These are phyloP conservation scores for Boletus rubescentipes DNA, from an alignment of 768 basidiomycete genomes.

Conservation along the genomic window DNA sequence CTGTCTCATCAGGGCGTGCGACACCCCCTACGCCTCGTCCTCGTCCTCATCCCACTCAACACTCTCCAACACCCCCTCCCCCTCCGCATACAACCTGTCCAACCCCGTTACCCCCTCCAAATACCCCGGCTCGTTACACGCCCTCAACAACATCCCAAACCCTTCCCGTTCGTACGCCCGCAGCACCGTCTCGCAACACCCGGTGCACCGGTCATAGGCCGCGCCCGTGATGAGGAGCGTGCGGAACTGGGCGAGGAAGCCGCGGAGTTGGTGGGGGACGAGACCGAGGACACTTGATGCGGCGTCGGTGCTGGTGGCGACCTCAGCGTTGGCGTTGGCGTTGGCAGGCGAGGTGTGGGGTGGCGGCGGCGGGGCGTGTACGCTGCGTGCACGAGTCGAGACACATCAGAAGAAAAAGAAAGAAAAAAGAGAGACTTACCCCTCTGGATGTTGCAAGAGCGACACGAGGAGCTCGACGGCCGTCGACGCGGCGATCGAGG, in stretches of 20 bases:
- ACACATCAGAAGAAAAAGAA: too few species aligned
- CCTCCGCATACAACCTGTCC: constrained; percentile 73
- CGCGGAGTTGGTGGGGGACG: constrained; percentile 93
- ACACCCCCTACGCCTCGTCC: background rate
- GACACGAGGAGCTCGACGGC: constrained; percentile 93
- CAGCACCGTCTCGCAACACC: constrained; percentile 81
- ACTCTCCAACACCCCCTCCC: constrained; percentile 65
- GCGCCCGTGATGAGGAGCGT: constrained; percentile 83
- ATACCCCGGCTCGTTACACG: constrained; percentile 80
- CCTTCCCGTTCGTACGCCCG: constrained; percentile 81
- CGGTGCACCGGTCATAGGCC: constrained; percentile 86
- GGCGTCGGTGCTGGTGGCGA: constrained; percentile 14
- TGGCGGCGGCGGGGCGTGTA: constrained; percentile 69
- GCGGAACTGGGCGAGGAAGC: constrained; percentile 84
- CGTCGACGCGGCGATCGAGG: constrained; percentile 86
- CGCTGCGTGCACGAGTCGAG: background rate
- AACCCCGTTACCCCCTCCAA: constrained; percentile 76
- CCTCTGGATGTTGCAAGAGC: constrained; percentile 83
- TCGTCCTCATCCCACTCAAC: constrained; percentile 78
- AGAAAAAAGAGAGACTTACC: constrained; percentile 45
- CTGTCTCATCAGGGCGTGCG: too few species aligned
- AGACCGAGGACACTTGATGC: constrained; percentile 69
- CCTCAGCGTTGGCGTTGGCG: constrained; percentile 7
- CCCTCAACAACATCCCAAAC: constrained; percentile 73
- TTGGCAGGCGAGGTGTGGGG: constrained; percentile 33